A percentile compares a stretch with the other conserved stretches of the same genome.
These are phyloP conservation scores for Pulveroboletus ravenelii DNA, from an alignment of 768 basidiomycete species.

Conservation along the genomic window DNA sequence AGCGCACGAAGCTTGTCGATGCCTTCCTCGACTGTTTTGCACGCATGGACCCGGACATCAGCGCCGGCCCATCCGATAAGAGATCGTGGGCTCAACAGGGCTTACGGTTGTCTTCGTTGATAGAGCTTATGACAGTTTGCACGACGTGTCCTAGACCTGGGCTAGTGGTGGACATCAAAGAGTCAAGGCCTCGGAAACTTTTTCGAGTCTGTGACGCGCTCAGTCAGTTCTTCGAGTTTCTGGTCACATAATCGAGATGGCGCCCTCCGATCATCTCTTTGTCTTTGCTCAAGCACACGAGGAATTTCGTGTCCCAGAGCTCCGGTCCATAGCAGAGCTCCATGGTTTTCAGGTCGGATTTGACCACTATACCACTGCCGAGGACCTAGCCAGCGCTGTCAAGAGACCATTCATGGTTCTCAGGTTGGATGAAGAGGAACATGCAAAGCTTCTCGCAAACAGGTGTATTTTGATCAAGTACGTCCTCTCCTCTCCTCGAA, in stretches of 20 bases:
- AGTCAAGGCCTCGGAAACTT: neutral
- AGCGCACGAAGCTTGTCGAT: constrained; percentile 53
- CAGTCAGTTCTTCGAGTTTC: neutral
- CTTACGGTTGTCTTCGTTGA: constrained; percentile 33
- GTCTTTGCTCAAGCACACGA: constrained; percentile 78
- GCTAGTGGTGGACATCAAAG: constrained; percentile 16
- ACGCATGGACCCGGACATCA: neutral
- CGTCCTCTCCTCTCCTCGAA: constrained; percentile 13
- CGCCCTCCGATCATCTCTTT: constrained; percentile 46
- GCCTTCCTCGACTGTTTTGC: constrained; percentile 43
- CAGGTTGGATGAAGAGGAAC: constrained; percentile 60
- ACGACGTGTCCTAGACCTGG: constrained; percentile 23
- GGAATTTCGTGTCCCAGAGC: constrained; percentile 81
- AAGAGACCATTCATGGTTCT: constrained; percentile 73
- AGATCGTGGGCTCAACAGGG: neutral
- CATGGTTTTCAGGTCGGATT: constrained; percentile 59
- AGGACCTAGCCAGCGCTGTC: constrained; percentile 43
- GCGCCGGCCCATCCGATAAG: neutral
- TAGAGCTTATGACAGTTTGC: constrained; percentile 31
- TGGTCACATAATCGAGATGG: constrained; percentile 10
- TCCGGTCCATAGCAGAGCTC: constrained; percentile 71
- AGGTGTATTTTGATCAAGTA: constrained; percentile 85
- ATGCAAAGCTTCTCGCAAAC: constrained; percentile 66
- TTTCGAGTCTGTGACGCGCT: neutral
- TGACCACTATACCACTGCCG: constrained; percentile 33